Conservation (phyloP, 1,284 basidiomycete species). For the Bondarzewia mesenterica region DNA sequence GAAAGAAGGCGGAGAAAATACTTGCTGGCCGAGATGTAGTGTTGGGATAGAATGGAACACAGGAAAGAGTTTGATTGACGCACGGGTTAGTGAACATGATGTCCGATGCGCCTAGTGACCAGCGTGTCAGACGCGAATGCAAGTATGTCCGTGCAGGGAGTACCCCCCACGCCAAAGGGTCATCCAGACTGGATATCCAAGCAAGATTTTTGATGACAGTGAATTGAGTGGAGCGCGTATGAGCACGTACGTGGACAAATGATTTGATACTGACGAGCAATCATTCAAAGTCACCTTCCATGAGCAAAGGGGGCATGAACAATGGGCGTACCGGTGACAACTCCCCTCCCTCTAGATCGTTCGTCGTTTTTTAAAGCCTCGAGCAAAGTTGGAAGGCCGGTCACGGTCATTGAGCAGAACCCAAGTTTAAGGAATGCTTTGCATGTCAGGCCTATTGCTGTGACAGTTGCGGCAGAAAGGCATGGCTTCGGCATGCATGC, state of each 20-base stretch:
- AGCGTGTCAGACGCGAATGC: constrained; percentile 57
- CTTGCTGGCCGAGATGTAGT: constrained; percentile 36
- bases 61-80: constrained; percentile 22
- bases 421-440: constrained; percentile 69
- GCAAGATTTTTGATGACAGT: constrained; percentile 5
- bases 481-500: neutral
- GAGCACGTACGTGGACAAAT: constrained; percentile 74
- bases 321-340: constrained; percentile 68
- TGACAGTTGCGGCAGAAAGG: constrained; percentile 47
- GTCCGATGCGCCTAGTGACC: constrained; percentile 88
- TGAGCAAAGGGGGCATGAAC: constrained; percentile 4
- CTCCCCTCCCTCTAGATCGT: constrained; percentile 47
- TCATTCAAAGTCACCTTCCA: constrained; percentile 8
- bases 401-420: constrained; percentile 57
- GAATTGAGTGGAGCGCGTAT: neutral
- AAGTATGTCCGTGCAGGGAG: constrained; percentile 63
- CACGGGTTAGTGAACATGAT: constrained; percentile 94
- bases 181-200: constrained; percentile 53
- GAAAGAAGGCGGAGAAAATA: constrained; percentile 78
- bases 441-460: constrained; percentile 60
- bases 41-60: neutral
- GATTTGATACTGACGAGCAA: constrained; percentile 72
- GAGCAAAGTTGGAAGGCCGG: constrained; percentile 58
- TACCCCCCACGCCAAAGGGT: constrained; percentile 77
- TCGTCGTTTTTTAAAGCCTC: constrained; percentile 49